Evolutionary conservation across 306 rosid species (phyloP), one percentile per base, ranked within the genome.

Genomic region (Rosa persica): DNA sequence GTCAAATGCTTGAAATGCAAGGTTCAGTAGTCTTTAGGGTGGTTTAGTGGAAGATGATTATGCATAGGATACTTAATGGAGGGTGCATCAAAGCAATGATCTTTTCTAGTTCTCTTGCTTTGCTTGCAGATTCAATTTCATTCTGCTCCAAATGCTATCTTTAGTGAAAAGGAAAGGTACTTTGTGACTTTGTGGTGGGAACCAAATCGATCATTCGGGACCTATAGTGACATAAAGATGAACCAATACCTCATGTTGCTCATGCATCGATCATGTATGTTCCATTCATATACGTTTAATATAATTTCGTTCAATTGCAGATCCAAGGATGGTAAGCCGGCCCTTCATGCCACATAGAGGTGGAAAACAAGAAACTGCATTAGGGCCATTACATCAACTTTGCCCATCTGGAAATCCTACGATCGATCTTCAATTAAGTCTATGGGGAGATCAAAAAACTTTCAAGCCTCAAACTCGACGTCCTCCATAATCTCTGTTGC

Each of bases 1-100:
- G 68, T 34, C 68, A 55, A 40, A 72, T 44, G 78, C 78, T 57
- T 74, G 78, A 74, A 57, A n/a, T 57, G 40, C 78, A 74, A 74
- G 78, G 17, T 74, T 39, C 12, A 38, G 51, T 72, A 49, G 30
- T 51, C 40, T 38, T 52, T 42, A 39, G 1, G 30, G 68, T 57
- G 68, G 42, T 23, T 74, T 74, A 74, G 55, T 74, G 67, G 68
- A 74, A 40, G 64, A 36, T 47, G 55, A 74, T 55, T n/a, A 40
- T 55, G 22, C 77, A 73, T 54, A 73, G 52, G 77, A 73, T 73
- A 52, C 77, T 55, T 74, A 73, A 40, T 23, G 39, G 16, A 22
- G 54, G 49, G 17, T 23, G 54, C 68, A 39, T n/a, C 68, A 3
- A n/a, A 57, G 51, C 54, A 57, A 74, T 74, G 54, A 55, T 42